These are phyloP conservation scores for Candida arabinofermentans DNA, from an alignment of 805 yeast species.

Conservation along the genomic window DNA sequence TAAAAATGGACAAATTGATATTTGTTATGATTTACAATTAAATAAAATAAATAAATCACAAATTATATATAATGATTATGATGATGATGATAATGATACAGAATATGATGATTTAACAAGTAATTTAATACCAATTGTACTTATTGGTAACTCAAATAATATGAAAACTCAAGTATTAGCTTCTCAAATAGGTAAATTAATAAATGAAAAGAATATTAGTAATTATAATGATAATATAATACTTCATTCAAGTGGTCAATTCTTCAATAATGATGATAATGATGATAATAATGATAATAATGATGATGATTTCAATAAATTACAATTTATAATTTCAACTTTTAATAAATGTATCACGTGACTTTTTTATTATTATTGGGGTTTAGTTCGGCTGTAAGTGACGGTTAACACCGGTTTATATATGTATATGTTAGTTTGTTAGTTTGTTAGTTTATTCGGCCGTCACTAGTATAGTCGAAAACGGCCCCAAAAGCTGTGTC, in stretches of 20 bases:
- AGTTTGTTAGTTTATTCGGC: too few species aligned
- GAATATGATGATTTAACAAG: conserved; percentile 19
- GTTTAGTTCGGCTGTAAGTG: too few species aligned
- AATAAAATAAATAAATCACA: conserved; percentile 17
- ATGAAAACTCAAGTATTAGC: conserved; percentile 44
- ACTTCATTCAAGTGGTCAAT: conserved; percentile 42
- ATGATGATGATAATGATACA: conserved; percentile 13
- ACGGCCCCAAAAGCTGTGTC: too few species aligned
- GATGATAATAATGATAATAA: conserved; percentile 32
- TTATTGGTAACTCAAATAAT: conserved; percentile 44
- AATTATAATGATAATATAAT: conserved; percentile 41
- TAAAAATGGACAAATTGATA: conserved; percentile 44
- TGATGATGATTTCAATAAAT: conserved; percentile 38
- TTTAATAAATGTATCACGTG: too few species aligned
- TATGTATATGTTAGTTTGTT: too few species aligned
- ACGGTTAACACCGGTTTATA: too few species aligned
- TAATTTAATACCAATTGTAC: conserved; percentile 24
- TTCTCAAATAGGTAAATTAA: conserved; percentile 44
- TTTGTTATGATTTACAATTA: conserved; percentile 42
- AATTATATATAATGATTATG: conserved; percentile 6
- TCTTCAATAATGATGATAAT: conserved; percentile 31
- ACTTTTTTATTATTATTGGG: too few species aligned
- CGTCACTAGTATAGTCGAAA: too few species aligned
- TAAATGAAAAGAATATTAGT: conserved; percentile 32
- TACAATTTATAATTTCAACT: conserved; percentile 36